These are phyloP conservation scores for Penicillium sp. DNA, from an alignment of 2,329 filamentous ascomycete genomes.

Conservation along the genomic window DNA sequence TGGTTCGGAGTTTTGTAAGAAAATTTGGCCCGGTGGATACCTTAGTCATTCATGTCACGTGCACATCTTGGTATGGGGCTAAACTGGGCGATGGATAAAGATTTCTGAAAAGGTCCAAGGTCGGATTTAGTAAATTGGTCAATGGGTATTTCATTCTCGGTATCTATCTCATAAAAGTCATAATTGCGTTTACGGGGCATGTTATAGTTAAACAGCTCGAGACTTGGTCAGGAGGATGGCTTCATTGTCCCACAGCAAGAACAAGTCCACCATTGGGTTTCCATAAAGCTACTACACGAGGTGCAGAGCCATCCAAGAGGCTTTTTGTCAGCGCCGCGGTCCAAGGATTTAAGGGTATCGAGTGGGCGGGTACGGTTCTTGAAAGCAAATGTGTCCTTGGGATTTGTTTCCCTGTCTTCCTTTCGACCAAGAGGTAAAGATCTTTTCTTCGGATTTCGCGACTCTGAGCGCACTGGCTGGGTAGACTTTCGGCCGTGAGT, in stretches of 20 bases:
- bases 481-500: background rate
- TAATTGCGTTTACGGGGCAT: background rate
- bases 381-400: conserved; percentile 23
- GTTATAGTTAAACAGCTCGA: background rate
- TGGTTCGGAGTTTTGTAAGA: conserved; percentile 14
- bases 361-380: conserved; percentile 34
- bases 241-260: conserved; percentile 61
- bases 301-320: conserved; percentile 60
- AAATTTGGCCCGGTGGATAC: conserved; percentile 19
- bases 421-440: conserved; percentile 8
- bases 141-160: background rate
- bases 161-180: background rate
- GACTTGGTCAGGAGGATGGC: conserved; percentile 40
- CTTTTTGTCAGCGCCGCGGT: conserved; percentile 45
- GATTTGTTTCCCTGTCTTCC: conserved; percentile 11
- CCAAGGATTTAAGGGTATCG: conserved; percentile 39
- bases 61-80: background rate
- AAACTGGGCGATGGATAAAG: background rate
- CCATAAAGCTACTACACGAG: conserved; percentile 62
- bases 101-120: background rate
- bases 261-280: conserved; percentile 65
- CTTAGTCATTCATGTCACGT: conserved; percentile 19
- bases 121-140: background rate
- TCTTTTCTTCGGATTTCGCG: conserved; percentile 25
- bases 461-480: conserved; percentile 3